phyloP scores from a whole-genome alignment of 148 eudicot genomes.

The Cornus suecica region DNA sequence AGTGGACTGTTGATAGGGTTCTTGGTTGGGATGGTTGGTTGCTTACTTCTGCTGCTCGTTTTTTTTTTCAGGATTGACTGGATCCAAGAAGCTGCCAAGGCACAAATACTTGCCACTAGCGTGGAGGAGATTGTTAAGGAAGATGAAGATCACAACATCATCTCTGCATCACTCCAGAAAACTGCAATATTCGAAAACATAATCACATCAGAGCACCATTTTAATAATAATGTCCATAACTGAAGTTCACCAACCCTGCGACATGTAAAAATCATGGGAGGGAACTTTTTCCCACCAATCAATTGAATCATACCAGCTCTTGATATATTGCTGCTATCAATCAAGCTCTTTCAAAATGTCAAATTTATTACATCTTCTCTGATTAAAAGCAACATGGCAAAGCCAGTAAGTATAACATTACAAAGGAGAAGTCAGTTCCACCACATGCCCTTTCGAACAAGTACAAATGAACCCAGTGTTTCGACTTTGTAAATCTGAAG shows the following conservation, averaged over 20 bases:
- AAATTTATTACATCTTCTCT: neutral
- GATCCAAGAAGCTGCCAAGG: constrained; percentile 63
- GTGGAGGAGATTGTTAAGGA: constrained; percentile 1
- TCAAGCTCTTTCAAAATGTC: neutral
- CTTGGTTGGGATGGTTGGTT: constrained; percentile 51
- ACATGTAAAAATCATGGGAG: neutral
- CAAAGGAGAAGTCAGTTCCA: neutral
- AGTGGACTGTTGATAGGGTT: constrained; percentile 69
- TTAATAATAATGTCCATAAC: neutral
- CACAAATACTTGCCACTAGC: constrained; percentile 40
- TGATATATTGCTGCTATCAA: neutral
- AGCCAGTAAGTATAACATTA: neutral
- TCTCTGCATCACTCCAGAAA: neutral
- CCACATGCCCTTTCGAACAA: neutral
- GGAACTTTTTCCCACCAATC: neutral
- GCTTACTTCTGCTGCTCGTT: constrained; percentile 51
- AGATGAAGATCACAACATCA: constrained; percentile 11
- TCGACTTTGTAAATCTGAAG: neutral
- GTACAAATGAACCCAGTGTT: neutral
- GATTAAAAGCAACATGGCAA: neutral
- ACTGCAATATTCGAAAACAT: neutral
- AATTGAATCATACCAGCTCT: neutral
- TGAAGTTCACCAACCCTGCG: neutral
- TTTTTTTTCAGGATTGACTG: constrained; percentile 62
- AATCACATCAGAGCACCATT: too few species aligned